Base-by-base conservation (phyloP, 2,329 filamentous ascomycete genomes). In the Claviceps sp. region DNA sequence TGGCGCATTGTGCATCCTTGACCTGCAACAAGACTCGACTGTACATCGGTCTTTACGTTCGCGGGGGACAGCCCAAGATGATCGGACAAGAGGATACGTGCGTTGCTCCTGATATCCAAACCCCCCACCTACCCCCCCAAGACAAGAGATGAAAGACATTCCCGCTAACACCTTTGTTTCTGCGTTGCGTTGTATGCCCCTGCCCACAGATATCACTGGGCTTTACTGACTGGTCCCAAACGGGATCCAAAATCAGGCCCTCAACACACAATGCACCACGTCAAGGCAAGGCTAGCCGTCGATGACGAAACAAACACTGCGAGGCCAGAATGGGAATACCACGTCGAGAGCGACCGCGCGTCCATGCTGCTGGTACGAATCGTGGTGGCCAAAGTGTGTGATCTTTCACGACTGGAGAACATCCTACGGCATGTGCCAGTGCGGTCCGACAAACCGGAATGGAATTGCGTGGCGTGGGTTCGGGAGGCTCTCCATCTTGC, bases 21-120 rank as follows among this genome's bases (percentile, higher is more conserved):
- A 29, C 48, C 20, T 50, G 22, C 38, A 48, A 52, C 29, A 54
- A 50, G 23, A 36, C 50, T 26, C 43, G 53, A n/a, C 50, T 54
- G 13, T 54, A 54, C 40, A 20, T 54, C 22, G 53, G 50, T 17
- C 50, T 54, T 9, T 54, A 54, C 40, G 53, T 54, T 29, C 53
- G 53, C 7, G 53, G 53, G 4, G 50, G 47, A 17, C 26, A 38
- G 3, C 45, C 53, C 26, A 50, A 52, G 17, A 54, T 54, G 53
- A 26, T 50, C 4, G 47, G 50, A 20, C 50, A 47, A 37, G 53
- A 54, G 22, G 53, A 54, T 42, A 29, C 50, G 52, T 54, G 45
- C 47, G 53, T 36, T 36, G 2, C 20, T 46, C 13, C 17, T 26
- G 40, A 20, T 22, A 43, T 1, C 7, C 6, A 40, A 40, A 9